These are phyloP conservation scores for Naumovozyma dairenensis DNA, from an alignment of 805 yeast genomes.

Conservation along the genomic window DNA sequence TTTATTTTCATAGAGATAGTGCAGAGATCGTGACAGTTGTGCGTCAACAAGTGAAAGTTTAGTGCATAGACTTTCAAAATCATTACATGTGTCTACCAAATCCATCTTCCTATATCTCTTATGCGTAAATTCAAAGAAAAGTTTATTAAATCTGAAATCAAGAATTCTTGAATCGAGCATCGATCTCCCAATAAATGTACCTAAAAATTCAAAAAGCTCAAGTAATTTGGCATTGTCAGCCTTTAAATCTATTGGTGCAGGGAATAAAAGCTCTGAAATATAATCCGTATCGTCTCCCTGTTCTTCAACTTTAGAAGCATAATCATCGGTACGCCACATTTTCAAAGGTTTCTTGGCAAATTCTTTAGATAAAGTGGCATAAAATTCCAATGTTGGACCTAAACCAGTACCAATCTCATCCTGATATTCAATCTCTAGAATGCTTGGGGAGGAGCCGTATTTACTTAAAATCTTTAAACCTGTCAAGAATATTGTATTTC, in stretches of 20 bases:
- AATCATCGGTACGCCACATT: slow-evolving; percentile 57
- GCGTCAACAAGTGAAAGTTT: slow-evolving; percentile 45
- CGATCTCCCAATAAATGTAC: slow-evolving; percentile 79
- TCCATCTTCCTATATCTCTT: slow-evolving; percentile 7
- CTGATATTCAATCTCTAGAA: slow-evolving; percentile 76
- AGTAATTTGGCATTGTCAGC: slow-evolving; percentile 35
- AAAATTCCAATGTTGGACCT: slow-evolving; percentile 94
- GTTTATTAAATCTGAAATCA: slow-evolving; percentile 66
- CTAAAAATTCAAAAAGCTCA: slow-evolving; percentile 54
- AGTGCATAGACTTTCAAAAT: slow-evolving; percentile 21
- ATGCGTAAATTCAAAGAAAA: slow-evolving; percentile 56
- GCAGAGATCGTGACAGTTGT: slow-evolving; percentile 48
- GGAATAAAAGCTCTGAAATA: slow-evolving; percentile 55
- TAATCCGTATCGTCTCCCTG: slow-evolving; percentile 36
- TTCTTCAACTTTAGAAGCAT: slow-evolving; percentile 18
- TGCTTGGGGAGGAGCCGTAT: slow-evolving; percentile 71
- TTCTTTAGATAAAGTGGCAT: slow-evolving; percentile 67
- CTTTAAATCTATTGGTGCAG: slow-evolving; percentile 43
- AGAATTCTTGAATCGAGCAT: slow-evolving; percentile 78
- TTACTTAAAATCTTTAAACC: slow-evolving; percentile 68
- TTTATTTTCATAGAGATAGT: slow-evolving; percentile 37
- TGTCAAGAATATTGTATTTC: slow-evolving; percentile 61
- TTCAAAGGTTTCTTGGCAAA: slow-evolving; percentile 47
- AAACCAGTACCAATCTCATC: slow-evolving; percentile 94
- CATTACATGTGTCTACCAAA: slow-evolving; percentile 1